Evolutionary conservation across 208 protist species (phyloP).

Genomic region (Polymyxa betae): DNA sequence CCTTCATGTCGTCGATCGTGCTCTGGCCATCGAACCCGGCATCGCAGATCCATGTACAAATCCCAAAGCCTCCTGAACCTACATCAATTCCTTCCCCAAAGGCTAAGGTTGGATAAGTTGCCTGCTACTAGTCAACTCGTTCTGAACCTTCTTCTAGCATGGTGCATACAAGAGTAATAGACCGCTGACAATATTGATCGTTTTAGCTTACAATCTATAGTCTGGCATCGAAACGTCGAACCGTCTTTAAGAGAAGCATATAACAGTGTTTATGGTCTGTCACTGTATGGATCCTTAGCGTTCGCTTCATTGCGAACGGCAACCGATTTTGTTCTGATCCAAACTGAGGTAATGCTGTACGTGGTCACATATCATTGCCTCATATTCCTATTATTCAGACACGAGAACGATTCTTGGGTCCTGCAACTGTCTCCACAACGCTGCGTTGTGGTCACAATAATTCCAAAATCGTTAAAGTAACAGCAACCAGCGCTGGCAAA

Average conservation of each 20-base stretch:
- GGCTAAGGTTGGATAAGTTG: background rate
- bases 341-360: background rate
- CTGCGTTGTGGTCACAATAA: background rate
- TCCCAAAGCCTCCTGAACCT: background rate
- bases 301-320: background rate
- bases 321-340: conserved; percentile 2
- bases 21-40: background rate
- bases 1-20: background rate
- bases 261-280: conserved; percentile 21
- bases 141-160: background rate
- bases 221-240: conserved; percentile 46
- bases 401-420: conserved; percentile 4
- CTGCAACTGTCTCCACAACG: background rate
- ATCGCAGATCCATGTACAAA: background rate
- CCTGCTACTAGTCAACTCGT: background rate
- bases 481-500: background rate
- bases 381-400: background rate
- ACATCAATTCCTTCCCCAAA: background rate
- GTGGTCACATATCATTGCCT: background rate
- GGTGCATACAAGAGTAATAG: conserved; percentile 21
- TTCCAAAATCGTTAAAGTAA: background rate
- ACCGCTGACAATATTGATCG: background rate
- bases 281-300: conserved; percentile 27
- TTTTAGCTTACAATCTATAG: background rate
- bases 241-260: background rate